Percentiles rank a stretch among this genome's conserved stretches.
Conservation (phyloP, 768 basidiomycete species). For the Phaeotremella skinneri region DNA sequence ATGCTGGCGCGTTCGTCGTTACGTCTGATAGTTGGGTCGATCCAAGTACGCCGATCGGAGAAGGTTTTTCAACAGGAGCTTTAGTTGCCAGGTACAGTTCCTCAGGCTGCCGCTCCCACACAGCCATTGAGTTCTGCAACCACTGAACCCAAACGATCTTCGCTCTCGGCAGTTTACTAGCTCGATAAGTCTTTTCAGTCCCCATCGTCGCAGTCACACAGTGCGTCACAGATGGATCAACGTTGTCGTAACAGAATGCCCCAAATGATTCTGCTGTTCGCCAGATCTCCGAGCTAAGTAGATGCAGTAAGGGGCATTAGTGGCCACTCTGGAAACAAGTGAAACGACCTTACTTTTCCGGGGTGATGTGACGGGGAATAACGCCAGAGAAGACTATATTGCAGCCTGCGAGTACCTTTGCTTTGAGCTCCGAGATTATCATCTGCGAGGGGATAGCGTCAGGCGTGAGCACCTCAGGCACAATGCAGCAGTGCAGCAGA, state of each 20-base stretch:
- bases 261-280: conserved; percentile 82
- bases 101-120: conserved; percentile 83
- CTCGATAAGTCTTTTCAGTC: conserved; percentile 85
- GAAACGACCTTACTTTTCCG: conserved; percentile 63
- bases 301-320: conserved; percentile 3
- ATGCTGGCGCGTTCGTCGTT: not conserved
- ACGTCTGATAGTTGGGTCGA: conserved; percentile 1
- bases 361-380: conserved; percentile 80
- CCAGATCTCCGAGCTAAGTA: conserved; percentile 67
- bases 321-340: not conserved
- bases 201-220: conserved; percentile 83
- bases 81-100: conserved; percentile 60
- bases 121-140: conserved; percentile 84
- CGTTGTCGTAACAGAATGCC: conserved; percentile 70
- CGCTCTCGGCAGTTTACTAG: conserved; percentile 70
- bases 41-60: not conserved
- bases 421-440: conserved; percentile 80
- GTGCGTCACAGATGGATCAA: conserved; percentile 71
- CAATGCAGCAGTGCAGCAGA: not conserved
- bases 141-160: conserved; percentile 84
- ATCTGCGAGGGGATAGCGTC: conserved; percentile 58
- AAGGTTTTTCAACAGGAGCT: not conserved
- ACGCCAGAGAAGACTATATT: conserved; percentile 91
- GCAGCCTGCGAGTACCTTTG: conserved; percentile 70
- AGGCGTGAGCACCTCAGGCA: not conserved